A percentile compares a stretch with the other conserved stretches of the same genome.
These are phyloP conservation scores for Globomyces pollinis-pini DNA, from an alignment of 192 early-diverging fungal genomes.

Conservation along the genomic window DNA sequence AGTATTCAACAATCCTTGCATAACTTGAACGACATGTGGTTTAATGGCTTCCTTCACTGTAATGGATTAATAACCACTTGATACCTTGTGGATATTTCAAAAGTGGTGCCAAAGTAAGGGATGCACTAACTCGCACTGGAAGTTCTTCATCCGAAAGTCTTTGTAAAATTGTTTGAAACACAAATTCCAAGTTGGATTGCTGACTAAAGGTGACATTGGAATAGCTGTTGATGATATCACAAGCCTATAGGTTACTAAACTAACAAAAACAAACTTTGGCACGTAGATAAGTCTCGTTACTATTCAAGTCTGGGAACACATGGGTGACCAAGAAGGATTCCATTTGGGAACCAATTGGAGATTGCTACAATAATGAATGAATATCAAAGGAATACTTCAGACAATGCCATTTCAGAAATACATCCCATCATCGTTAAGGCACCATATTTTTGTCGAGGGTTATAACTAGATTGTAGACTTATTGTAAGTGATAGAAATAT, in stretches of 20 bases:
- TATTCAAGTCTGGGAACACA: slow-evolving; percentile 87
- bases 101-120: slow-evolving; percentile 71
- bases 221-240: slow-evolving; percentile 30
- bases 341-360: slow-evolving; percentile 66
- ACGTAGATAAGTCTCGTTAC: slow-evolving; percentile 71
- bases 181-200: slow-evolving; percentile 17
- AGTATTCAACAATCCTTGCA: slow-evolving; percentile 76
- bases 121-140: slow-evolving; percentile 82
- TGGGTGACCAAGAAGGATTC: slow-evolving; percentile 75
- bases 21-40: slow-evolving; percentile 75
- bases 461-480: slow-evolving; percentile 53
- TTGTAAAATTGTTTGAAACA: slow-evolving; percentile 30
- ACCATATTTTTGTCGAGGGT: slow-evolving; percentile 79
- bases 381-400: slow-evolving; percentile 20
- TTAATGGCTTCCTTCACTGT: slow-evolving; percentile 68
- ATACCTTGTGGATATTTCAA: slow-evolving; percentile 64
- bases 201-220: slow-evolving; percentile 25
- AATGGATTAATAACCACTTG: no score
- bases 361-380: slow-evolving; percentile 37
- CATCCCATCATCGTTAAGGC: slow-evolving; percentile 80
- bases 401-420: slow-evolving; percentile 60
- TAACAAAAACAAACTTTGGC: no score
- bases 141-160: slow-evolving; percentile 70
- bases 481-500: no score
- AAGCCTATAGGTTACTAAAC: no score